Evolutionary conservation across 768 basidiomycete genomes (phyloP).

Genomic region (Coprinellus micaceus): DNA sequence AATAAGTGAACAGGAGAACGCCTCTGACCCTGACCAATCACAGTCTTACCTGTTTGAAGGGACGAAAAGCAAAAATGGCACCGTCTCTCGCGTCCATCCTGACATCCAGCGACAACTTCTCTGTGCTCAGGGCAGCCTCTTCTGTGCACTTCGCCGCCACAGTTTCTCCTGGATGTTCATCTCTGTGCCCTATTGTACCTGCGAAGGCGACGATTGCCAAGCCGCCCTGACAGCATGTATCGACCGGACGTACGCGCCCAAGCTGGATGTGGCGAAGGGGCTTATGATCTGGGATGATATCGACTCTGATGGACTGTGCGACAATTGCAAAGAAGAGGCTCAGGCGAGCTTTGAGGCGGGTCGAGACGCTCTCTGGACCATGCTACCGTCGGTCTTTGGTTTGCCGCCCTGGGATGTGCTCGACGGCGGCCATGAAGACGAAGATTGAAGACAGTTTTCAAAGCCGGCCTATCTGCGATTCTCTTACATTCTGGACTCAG

Average conservation of each 20-base stretch:
- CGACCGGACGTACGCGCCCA: neutral
- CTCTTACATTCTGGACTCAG: too few relatives aligned
- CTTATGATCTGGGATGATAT: neutral
- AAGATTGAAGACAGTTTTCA: neutral
- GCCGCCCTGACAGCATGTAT: neutral
- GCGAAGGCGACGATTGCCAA: neutral
- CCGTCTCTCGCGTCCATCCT: neutral
- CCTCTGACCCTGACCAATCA: too few relatives aligned
- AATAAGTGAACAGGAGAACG: too few relatives aligned
- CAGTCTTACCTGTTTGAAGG: slow-evolving; percentile 1
- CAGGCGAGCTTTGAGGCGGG: neutral
- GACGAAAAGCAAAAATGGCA: neutral
- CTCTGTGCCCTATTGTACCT: too few relatives aligned
- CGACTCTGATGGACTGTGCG: neutral
- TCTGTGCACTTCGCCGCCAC: neutral
- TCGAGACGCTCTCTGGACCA: neutral
- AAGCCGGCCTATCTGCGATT: neutral
- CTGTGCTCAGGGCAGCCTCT: neutral
- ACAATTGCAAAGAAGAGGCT: neutral
- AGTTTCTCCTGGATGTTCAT: slow-evolving; percentile 2
- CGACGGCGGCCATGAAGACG: neutral
- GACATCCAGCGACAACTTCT: neutral
- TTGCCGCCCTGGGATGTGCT: slow-evolving; percentile 1
- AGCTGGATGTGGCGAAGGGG: neutral
- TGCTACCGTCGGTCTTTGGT: neutral